Evolutionary conservation across 345 rosid genomes (phyloP), one percentile per base, ranked within the genome.

Genomic region (Gossypium australe): DNA sequence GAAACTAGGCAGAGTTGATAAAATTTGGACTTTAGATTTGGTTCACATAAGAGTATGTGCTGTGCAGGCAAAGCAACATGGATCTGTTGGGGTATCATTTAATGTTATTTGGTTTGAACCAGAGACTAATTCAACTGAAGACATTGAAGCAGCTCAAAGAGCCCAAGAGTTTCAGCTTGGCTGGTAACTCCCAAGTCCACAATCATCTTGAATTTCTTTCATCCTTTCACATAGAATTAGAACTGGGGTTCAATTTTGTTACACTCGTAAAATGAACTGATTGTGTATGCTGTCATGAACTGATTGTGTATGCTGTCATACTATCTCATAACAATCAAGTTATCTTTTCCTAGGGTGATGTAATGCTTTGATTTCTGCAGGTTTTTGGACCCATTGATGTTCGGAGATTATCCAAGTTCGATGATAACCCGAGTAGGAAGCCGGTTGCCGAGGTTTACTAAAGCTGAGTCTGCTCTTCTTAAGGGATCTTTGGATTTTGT

Each of bases 151-250:
- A 41, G 82, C 97, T 59, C 90, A 95, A 82, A 86, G 94, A 82
- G 98, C 99, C 10, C 98, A 88, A 86, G 99, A 95, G 77, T 95
- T 95, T 85, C 99, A 95, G 84, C 88, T 95, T 78, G 99, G 97
- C 76, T 95, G 99, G 99, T 90, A 88, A 80, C 5, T 59, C 25
- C 25, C 27, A 11, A 62, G 2, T 47, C 14, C 60, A 12, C 34
- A 18, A 67, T 6, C 51, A 58, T 69, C 44, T 41, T 66, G 55
- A 8, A 75, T 48, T 34, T 27, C 1, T 52, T 70, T 47, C 14
- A 8, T 22, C 13, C 24, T 45, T 64, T 20, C 8, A 38, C n/a
- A 12, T 25, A 51, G 59, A 17, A 56, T 56, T 48, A 48, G 20
- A 68, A 44, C 52, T 38, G 66, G 71, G 48, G 34, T 22, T 63